These are phyloP conservation scores for Yarrowia sp. DNA, from an alignment of 805 yeast genomes.

Conservation along the genomic window DNA sequence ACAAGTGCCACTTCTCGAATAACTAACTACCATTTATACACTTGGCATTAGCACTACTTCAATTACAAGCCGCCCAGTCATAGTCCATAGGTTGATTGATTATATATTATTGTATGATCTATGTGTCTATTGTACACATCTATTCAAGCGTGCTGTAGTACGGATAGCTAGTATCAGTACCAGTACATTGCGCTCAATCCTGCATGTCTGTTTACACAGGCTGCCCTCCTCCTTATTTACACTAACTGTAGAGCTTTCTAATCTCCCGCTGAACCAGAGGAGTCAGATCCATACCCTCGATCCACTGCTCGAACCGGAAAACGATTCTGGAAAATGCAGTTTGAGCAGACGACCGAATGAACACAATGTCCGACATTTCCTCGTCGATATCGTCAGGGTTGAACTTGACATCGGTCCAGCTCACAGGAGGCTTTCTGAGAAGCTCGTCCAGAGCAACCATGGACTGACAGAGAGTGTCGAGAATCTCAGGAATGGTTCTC, in stretches of 20 bases:
- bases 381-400: constrained; percentile 25
- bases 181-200: too few species aligned
- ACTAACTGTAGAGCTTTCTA: constrained; percentile 8
- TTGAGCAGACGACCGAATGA: constrained; percentile 18
- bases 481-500: constrained; percentile 50
- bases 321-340: constrained; percentile 27
- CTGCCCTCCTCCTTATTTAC: background rate
- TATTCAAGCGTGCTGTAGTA: background rate
- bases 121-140: background rate
- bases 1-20: too few species aligned
- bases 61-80: too few species aligned
- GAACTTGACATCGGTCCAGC: constrained; percentile 48
- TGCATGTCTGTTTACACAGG: too few species aligned
- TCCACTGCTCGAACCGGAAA: constrained; percentile 36
- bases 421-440: constrained; percentile 47
- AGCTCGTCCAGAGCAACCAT: constrained; percentile 45
- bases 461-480: constrained; percentile 46
- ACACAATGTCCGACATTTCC: constrained; percentile 19
- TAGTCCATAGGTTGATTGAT: too few species aligned
- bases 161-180: too few species aligned
- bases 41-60: too few species aligned
- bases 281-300: constrained; percentile 32
- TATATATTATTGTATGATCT: background rate
- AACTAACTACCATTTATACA: too few species aligned
- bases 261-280: constrained; percentile 23